Percentiles rank a stretch among this genome's conserved stretches.
Conservation (phyloP, 75 land plant species). For the Larix kaempferi region DNA sequence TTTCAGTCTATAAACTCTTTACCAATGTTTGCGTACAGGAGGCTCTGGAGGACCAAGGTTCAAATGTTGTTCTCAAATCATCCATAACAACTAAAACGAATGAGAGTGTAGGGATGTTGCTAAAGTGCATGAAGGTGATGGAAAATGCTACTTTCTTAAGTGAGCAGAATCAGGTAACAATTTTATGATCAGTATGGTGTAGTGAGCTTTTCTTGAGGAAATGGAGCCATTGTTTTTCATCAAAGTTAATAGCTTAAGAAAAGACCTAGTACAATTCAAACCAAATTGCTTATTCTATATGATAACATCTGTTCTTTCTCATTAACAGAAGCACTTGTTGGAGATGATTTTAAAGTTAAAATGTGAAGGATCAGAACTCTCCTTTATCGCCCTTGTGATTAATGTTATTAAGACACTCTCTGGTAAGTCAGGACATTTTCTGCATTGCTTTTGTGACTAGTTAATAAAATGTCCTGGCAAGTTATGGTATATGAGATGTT, state of each 20-base stretch:
- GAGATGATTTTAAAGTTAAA: conserved; percentile 42
- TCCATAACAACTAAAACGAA: neutral
- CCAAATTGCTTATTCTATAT: neutral
- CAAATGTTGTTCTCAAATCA: conserved; percentile 7
- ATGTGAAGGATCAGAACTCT: conserved; percentile 17
- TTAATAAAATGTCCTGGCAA: too few relatives aligned
- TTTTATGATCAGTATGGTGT: neutral
- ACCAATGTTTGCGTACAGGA: conserved; percentile 19
- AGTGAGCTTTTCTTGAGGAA: too few relatives aligned
- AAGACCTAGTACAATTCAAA: too few relatives aligned
- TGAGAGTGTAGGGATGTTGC: conserved; percentile 52
- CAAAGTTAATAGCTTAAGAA: too few relatives aligned
- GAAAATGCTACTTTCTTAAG: conserved; percentile 98
- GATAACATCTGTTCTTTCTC: neutral
- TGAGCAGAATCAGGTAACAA: conserved; percentile 92
- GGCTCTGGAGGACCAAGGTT: conserved; percentile 15
- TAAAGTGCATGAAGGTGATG: conserved; percentile 94
- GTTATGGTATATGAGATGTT: neutral
- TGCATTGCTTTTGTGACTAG: too few relatives aligned
- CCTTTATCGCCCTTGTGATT: conserved; percentile 60
- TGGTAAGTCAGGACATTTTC: conserved; percentile 28
- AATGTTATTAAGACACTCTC: conserved; percentile 67
- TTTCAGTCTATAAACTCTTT: neutral
- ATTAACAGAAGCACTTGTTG: conserved; percentile 66
- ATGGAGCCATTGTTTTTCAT: too few relatives aligned